These are phyloP conservation scores for Penicillium freii DNA, from an alignment of 2,329 filamentous ascomycete genomes.

Conservation along the genomic window DNA sequence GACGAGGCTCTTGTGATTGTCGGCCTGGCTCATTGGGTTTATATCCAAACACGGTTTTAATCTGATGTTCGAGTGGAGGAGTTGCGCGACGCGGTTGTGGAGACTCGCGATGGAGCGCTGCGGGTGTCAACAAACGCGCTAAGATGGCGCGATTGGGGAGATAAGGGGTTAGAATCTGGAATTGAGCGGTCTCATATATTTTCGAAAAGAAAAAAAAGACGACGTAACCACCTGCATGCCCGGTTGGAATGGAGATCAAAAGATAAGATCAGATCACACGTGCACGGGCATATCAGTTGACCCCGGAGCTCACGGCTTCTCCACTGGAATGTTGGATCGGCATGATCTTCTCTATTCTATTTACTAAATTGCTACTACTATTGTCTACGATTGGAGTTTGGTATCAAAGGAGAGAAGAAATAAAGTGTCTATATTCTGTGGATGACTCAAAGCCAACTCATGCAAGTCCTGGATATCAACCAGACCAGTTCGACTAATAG, in stretches of 20 bases:
- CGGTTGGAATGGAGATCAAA: not conserved
- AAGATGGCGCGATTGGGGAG: slow-evolving; percentile 6
- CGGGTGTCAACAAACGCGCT: slow-evolving; percentile 22
- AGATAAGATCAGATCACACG: slow-evolving; percentile 27
- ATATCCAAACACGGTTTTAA: not conserved
- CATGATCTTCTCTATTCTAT: slow-evolving; percentile 18
- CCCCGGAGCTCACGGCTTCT: slow-evolving; percentile 18
- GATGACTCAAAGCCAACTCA: not conserved
- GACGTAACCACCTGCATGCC: not conserved
- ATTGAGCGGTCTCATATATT: not conserved
- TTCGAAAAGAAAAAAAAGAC: not conserved
- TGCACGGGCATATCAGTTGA: slow-evolving; percentile 24
- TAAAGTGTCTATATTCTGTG: slow-evolving; percentile 14
- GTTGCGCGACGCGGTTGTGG: slow-evolving; percentile 27
- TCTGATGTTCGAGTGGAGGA: slow-evolving; percentile 2
- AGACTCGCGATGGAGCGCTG: slow-evolving; percentile 13
- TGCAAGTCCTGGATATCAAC: not conserved
- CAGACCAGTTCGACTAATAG: not conserved
- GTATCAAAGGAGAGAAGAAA: not conserved
- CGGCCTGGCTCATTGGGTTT: slow-evolving; percentile 2
- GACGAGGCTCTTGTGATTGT: not conserved
- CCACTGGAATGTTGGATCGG: slow-evolving; percentile 24
- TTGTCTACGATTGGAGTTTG: not conserved
- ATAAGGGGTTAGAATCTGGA: not conserved
- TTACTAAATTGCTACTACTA: not conserved